Percentiles rank a stretch among this genome's conserved stretches.
Evolutionary conservation across 2,329 filamentous ascomycete genomes (phyloP).

Genomic region (Penicillium sp.): DNA sequence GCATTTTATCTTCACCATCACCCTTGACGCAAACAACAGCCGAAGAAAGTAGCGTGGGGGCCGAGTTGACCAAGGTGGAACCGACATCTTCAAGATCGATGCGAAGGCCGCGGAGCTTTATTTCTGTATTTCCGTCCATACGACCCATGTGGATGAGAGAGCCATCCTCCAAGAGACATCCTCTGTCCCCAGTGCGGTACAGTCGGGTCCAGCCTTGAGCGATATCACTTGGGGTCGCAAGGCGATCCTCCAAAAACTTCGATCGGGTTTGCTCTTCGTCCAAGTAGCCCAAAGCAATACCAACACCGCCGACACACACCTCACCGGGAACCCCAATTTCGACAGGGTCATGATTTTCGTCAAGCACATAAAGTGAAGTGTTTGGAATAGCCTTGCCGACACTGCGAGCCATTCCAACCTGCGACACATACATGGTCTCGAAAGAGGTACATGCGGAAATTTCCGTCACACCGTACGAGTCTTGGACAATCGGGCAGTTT

Average conservation of each 20-base stretch:
- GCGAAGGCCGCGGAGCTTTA: constrained; percentile 38
- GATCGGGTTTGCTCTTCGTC: constrained; percentile 5
- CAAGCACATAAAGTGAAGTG: constrained; percentile 47
- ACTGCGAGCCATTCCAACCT: no score
- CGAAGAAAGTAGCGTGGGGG: not conserved
- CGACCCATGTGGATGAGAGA: constrained; percentile 29
- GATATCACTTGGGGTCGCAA: not conserved
- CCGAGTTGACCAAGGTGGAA: no score
- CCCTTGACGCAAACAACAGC: not conserved
- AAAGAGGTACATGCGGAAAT: no score
- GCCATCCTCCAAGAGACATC: not conserved
- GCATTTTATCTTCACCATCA: no score
- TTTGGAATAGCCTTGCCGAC: no score
- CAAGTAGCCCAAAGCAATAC: constrained; percentile 23
- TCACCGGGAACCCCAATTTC: constrained; percentile 51
- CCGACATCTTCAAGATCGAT: constrained; percentile 57
- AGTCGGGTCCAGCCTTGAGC: not conserved
- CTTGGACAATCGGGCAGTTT: no score
- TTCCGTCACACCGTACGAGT: no score
- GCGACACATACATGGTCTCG: no score
- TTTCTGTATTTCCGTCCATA: constrained; percentile 33
- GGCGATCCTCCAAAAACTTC: constrained; percentile 5
- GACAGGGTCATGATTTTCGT: constrained; percentile 41
- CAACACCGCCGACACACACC: constrained; percentile 42
- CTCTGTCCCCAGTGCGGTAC: not conserved